These are phyloP conservation scores for Umbelopsis sp. DNA, from an alignment of 192 early-diverging fungal species.

Conservation along the genomic window DNA sequence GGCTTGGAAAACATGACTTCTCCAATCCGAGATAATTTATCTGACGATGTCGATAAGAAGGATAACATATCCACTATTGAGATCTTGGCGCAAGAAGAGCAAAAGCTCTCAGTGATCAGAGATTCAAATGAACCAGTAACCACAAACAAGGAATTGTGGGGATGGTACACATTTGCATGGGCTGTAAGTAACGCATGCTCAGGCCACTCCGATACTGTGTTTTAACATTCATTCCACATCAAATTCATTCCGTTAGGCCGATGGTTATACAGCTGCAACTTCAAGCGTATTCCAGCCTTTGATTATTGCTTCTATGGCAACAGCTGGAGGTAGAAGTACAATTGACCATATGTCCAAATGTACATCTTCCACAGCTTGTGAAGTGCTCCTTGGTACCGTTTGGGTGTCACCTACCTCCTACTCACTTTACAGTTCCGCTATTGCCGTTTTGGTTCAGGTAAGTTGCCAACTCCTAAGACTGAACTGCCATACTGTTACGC, in stretches of 20 bases:
- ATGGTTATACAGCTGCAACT: constrained; percentile 15
- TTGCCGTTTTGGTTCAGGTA: constrained; percentile 16
- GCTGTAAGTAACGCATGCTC: constrained; percentile 15
- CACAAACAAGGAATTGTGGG: not conserved
- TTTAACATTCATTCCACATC: not conserved
- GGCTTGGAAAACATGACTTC: not conserved
- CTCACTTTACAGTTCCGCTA: constrained; percentile 18
- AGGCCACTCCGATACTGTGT: no score
- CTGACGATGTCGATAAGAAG: not conserved
- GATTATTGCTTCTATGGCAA: constrained; percentile 15
- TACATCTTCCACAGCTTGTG: not conserved
- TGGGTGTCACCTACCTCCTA: constrained; percentile 20
- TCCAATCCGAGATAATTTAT: not conserved
- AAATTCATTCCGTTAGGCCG: not conserved
- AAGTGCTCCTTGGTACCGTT: constrained; percentile 9
- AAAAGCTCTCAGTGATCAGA: not conserved
- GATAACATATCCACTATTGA: not conserved
- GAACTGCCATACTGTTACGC: not conserved
- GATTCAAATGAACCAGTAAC: not conserved
- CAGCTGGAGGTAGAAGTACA: not conserved
- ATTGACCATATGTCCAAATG: not conserved
- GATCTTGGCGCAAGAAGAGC: not conserved
- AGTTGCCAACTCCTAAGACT: not conserved
- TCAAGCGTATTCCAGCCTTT: constrained; percentile 18
- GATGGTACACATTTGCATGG: constrained; percentile 20